These are phyloP conservation scores for Phialemoniopsis sp. DNA, from an alignment of 2,329 filamentous ascomycete species.

Conservation along the genomic window DNA sequence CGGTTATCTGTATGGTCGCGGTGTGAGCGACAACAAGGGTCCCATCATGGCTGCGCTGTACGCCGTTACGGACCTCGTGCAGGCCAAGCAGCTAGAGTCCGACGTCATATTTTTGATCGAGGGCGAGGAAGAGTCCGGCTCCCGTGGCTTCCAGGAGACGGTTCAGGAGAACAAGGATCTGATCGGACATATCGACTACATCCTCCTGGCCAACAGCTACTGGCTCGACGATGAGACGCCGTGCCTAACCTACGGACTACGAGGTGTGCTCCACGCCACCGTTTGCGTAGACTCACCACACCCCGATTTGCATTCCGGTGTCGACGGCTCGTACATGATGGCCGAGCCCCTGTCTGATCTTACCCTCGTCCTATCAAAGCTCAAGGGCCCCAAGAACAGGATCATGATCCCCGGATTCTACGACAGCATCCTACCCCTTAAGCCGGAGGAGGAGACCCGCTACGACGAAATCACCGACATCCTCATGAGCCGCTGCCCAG, in stretches of 20 bases:
- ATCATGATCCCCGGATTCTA: slow-evolving; percentile 88
- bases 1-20: slow-evolving; percentile 90
- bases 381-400: slow-evolving; percentile 76
- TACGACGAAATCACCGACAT: slow-evolving; percentile 83
- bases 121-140: slow-evolving; percentile 94
- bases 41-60: slow-evolving; percentile 92
- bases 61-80: slow-evolving; percentile 83
- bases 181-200: slow-evolving; percentile 91
- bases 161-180: slow-evolving; percentile 75
- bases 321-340: slow-evolving; percentile 88
- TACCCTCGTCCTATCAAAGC: slow-evolving; percentile 73
- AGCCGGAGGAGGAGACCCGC: slow-evolving; percentile 68
- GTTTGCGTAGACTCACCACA: slow-evolving; percentile 81
- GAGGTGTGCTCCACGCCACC: slow-evolving; percentile 90
- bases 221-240: slow-evolving; percentile 97
- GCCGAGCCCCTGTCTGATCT: slow-evolving; percentile 92
- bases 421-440: slow-evolving; percentile 74
- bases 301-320: slow-evolving; percentile 90
- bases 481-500: slow-evolving; percentile 67
- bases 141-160: slow-evolving; percentile 81
- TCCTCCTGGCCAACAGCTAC: slow-evolving; percentile 94
- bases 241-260: slow-evolving; percentile 89
- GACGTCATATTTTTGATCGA: slow-evolving; percentile 95
- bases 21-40: slow-evolving; percentile 97
- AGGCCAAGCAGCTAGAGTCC: slow-evolving; percentile 77